Conservation (phyloP, 2,329 filamentous ascomycete species). For the Aspergillus luchuensis region DNA sequence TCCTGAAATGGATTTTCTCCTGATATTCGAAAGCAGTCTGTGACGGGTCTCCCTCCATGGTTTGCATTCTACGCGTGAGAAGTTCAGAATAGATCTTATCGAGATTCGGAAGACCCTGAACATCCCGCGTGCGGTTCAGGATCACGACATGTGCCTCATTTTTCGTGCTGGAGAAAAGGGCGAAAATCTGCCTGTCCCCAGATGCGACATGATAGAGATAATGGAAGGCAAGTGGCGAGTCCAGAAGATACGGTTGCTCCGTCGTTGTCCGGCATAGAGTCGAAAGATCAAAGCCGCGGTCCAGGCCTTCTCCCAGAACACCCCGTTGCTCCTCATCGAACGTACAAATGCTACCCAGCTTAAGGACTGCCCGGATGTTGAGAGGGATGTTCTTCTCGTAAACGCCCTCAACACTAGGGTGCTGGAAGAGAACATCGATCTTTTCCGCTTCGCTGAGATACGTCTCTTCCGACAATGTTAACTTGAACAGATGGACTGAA, state of each 20-base stretch:
- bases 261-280: constrained; percentile 68
- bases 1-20: constrained; percentile 80
- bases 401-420: constrained; percentile 92
- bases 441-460: constrained; percentile 85
- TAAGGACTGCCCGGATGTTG: constrained; percentile 81
- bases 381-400: constrained; percentile 94
- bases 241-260: constrained; percentile 74
- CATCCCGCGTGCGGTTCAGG: constrained; percentile 78
- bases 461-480: constrained; percentile 83
- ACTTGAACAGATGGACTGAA: constrained; percentile 90
- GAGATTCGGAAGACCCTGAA: constrained; percentile 85
- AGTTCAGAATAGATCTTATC: constrained; percentile 84
- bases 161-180: constrained; percentile 81
- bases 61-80: constrained; percentile 63
- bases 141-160: constrained; percentile 83
- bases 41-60: constrained; percentile 70
- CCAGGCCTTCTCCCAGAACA: constrained; percentile 87
- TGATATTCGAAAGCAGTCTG: constrained; percentile 85
- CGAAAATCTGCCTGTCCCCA: constrained; percentile 90
- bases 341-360: constrained; percentile 86
- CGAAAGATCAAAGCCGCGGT: constrained; percentile 87
- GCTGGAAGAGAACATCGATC: constrained; percentile 80
- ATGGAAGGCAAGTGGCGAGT: constrained; percentile 75
- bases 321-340: constrained; percentile 90
- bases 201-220: constrained; percentile 91